Base-by-base conservation (phyloP, 257 asterid species). In the Scutellaria barbata region DNA sequence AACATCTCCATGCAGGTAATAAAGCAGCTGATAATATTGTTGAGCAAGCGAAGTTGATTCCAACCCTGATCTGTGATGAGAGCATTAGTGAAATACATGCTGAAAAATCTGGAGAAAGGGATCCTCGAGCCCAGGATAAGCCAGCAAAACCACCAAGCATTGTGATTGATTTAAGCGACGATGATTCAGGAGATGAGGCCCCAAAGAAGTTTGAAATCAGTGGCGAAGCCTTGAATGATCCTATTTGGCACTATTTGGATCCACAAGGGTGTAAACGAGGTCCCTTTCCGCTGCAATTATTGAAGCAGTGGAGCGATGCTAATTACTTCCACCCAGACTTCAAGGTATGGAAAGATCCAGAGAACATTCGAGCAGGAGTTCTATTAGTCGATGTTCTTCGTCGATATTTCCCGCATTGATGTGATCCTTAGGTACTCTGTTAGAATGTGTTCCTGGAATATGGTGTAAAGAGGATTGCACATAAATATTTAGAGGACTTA, bases 251-350 rank as follows among this genome's bases (percentile, higher is more conserved):
- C 73, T 93, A 93, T 66, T 0, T 25, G 73, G 97, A 93, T 81
- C 97, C 97, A 10, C 85, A 51, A n/a, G 89, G 96, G 46, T 9
- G 1, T 58, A 50, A 64, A 16, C 97, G 60, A 72, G 98, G 98
- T 1, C 97, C 98, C 13, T 94, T 90, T 73, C 7, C 90, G 7
- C 71, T 90, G 50, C 4, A 25, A 20, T 0, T 17, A 7, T 53
- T 94, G 72, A 85, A 83, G 69, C 13, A 20, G 14, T 94, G 97
- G 97, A 74, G 69, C 12, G 90, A 87, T 9, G 52, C 17, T 12
- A 46, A 73, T 52, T 92, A 84, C 85, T 92, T 92, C 61, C 50
- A 51, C 35, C 68, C 84, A 0, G 71, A 54, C 13, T 92, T 92
- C 71, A 79, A 2, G 33, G 85, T 92, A 35, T 92, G 98, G 98